phyloP scores from a whole-genome alignment of 768 basidiomycete genomes.

The Amanita subjunquillea region DNA sequence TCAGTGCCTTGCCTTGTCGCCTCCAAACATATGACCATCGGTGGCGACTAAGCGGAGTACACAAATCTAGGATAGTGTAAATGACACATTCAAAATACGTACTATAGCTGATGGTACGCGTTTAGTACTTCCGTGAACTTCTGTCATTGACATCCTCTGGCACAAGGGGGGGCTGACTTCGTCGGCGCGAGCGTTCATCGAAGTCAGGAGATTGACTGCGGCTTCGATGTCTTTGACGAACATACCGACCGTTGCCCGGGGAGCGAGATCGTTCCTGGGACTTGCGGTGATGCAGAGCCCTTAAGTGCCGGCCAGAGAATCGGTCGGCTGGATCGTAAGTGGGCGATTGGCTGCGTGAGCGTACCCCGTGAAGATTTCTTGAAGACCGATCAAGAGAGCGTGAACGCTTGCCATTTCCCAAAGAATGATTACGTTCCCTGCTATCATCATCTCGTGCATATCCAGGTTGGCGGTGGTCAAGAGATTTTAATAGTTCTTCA shows the following conservation, averaged over 20 bases:
- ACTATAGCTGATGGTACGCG: background rate
- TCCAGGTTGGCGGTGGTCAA: conserved; percentile 25
- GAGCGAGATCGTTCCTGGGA: background rate
- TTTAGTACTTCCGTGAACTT: background rate
- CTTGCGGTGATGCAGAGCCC: background rate
- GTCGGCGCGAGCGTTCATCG: background rate
- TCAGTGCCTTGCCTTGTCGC: no score
- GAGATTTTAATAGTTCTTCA: conserved; percentile 48
- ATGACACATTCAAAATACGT: background rate
- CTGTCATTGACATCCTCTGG: background rate
- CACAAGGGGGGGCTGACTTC: background rate
- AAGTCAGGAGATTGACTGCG: background rate
- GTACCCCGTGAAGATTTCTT: conserved; percentile 10
- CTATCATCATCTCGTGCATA: conserved; percentile 7
- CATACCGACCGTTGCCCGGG: background rate
- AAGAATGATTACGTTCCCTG: background rate
- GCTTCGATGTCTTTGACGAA: background rate
- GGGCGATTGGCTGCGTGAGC: conserved; percentile 5
- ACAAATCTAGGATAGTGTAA: no score
- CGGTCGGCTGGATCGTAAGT: background rate
- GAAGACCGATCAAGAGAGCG: conserved; percentile 16
- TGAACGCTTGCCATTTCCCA: conserved; percentile 4
- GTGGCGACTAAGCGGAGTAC: background rate
- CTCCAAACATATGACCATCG: background rate
- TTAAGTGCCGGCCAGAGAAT: background rate